phyloP scores from a whole-genome alignment of 345 rosid species.

The Hibiscus mutabilis region DNA sequence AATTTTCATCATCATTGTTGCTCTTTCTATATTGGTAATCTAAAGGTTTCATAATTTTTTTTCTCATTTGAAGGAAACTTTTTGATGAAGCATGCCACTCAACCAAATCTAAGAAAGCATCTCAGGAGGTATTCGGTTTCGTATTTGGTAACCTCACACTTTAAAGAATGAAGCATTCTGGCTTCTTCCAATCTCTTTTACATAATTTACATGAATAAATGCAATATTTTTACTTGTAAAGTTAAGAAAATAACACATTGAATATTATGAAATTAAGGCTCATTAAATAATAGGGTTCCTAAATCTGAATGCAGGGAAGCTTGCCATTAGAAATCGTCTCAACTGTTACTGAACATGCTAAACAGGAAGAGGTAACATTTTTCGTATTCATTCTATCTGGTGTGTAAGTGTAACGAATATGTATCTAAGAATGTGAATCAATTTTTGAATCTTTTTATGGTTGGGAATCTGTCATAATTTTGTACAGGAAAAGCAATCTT shows the following conservation, averaged over 20 bases:
- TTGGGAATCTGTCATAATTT: neutral
- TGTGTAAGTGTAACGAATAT: neutral
- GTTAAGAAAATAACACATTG: neutral
- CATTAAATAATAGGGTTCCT: neutral
- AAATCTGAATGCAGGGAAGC: conserved; percentile 27
- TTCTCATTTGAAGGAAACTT: conserved; percentile 42
- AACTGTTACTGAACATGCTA: conserved; percentile 14
- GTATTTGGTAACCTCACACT: neutral
- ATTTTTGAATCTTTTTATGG: neutral
- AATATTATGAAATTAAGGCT: neutral
- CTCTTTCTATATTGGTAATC: neutral
- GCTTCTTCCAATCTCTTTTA: neutral
- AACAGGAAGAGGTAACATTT: conserved; percentile 30
- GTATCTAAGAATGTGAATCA: neutral
- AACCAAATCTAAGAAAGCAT: conserved; percentile 27
- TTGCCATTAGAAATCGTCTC: conserved; percentile 24
- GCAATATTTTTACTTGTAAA: neutral
- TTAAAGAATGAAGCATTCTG: neutral
- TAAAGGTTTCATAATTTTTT: neutral
- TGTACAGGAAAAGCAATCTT: conserved; percentile 25
- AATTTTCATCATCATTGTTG: neutral
- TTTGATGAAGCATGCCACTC: conserved; percentile 33
- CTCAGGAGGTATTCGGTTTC: conserved; percentile 41
- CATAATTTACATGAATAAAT: neutral
- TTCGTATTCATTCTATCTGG: neutral